A percentile compares a stretch with the other conserved stretches of the same genome.
Conservation (phyloP, 2,329 filamentous ascomycete genomes). For the Fusarium staphyleae region DNA sequence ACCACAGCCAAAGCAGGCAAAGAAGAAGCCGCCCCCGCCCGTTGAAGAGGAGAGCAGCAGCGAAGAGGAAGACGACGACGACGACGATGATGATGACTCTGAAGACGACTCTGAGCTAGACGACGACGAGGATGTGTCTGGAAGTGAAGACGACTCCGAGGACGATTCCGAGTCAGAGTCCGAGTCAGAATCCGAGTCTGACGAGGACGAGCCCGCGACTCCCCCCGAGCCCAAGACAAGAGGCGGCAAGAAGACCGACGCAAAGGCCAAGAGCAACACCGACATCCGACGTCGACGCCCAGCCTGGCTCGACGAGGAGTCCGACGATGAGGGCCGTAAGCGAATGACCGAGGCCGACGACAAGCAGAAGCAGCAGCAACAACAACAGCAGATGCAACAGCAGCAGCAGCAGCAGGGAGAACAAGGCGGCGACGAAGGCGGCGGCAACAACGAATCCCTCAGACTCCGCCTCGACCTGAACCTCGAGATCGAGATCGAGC, state of each 20-base stretch:
- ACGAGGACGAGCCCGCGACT: slow-evolving; percentile 38
- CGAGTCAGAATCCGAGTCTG: slow-evolving; percentile 33
- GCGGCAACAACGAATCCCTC: slow-evolving; percentile 50
- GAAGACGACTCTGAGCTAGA: slow-evolving; percentile 32
- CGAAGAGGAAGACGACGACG: slow-evolving; percentile 25
- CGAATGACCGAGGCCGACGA: slow-evolving; percentile 12
- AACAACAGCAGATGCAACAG: too few species aligned
- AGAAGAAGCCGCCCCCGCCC: slow-evolving; percentile 15
- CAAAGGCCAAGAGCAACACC: slow-evolving; percentile 13
- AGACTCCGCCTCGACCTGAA: slow-evolving; percentile 80
- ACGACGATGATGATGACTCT: slow-evolving; percentile 25
- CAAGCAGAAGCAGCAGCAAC: slow-evolving; percentile 2
- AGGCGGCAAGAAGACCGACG: neutral
- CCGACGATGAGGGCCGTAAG: slow-evolving; percentile 28
- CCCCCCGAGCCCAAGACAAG: slow-evolving; percentile 26
- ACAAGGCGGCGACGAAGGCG: slow-evolving; percentile 24
- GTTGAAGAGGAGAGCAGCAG: neutral
- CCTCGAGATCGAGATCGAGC: slow-evolving; percentile 81
- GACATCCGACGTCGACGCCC: slow-evolving; percentile 27
- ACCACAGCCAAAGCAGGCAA: slow-evolving; percentile 20
- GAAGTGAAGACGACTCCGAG: neutral
- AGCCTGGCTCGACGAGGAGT: slow-evolving; percentile 38
- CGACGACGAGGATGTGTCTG: slow-evolving; percentile 10
- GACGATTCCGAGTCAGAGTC: slow-evolving; percentile 29
- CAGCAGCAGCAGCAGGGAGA: slow-evolving; percentile 30